Evolutionary conservation across 2,329 filamentous ascomycete species (phyloP).

Genomic region (Exophiala bonariae): DNA sequence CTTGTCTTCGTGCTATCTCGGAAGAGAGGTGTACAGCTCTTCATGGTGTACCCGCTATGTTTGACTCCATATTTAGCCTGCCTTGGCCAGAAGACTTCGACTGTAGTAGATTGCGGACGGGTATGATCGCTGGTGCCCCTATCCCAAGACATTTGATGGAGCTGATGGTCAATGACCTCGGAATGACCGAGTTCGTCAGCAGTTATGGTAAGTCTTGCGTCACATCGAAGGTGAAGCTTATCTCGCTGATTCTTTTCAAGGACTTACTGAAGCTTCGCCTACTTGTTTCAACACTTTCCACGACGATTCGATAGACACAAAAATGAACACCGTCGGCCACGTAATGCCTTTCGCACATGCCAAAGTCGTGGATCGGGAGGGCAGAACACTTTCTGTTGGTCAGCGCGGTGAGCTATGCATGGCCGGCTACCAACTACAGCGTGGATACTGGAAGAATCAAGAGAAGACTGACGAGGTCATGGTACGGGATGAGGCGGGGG

Average conservation of each 20-base stretch:
- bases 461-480: slow-evolving; percentile 74
- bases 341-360: slow-evolving; percentile 73
- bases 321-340: slow-evolving; percentile 72
- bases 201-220: slow-evolving; percentile 49
- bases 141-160: slow-evolving; percentile 76
- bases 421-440: slow-evolving; percentile 70
- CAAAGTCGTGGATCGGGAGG: slow-evolving; percentile 72
- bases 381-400: slow-evolving; percentile 67
- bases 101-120: slow-evolving; percentile 63
- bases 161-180: slow-evolving; percentile 67
- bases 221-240: not conserved
- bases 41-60: slow-evolving; percentile 83
- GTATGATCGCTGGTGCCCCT: slow-evolving; percentile 76
- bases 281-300: slow-evolving; percentile 81
- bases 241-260: slow-evolving; percentile 28
- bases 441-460: slow-evolving; percentile 65
- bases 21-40: slow-evolving; percentile 71
- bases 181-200: slow-evolving; percentile 72
- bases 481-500: slow-evolving; percentile 60
- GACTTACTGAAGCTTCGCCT: slow-evolving; percentile 75
- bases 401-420: slow-evolving; percentile 73
- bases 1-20: slow-evolving; percentile 66
- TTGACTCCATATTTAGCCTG: slow-evolving; percentile 62
- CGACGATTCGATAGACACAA: slow-evolving; percentile 65
- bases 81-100: slow-evolving; percentile 50